phyloP scores from a whole-genome alignment of 2,329 filamentous ascomycete genomes.

The Chrysoporthe puriensis region DNA sequence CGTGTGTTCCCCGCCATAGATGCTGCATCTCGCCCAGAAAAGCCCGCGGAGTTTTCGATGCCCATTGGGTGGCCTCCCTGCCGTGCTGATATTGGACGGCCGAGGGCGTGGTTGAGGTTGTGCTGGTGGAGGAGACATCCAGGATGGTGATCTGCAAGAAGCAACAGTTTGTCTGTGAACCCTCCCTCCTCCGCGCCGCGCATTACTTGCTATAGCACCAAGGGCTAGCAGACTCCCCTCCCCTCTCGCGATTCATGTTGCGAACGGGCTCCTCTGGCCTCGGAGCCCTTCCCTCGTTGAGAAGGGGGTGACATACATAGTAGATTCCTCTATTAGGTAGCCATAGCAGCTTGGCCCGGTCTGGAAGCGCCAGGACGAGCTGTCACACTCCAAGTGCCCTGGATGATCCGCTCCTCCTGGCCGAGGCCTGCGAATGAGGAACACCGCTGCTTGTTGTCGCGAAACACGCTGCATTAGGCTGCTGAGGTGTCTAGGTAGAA shows the following conservation, averaged over 20 bases:
- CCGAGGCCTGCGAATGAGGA: neutral
- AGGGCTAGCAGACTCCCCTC: neutral
- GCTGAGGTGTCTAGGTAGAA: neutral
- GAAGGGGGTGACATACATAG: neutral
- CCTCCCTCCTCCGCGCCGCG: neutral
- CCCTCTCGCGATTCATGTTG: neutral
- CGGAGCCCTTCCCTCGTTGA: too few species aligned
- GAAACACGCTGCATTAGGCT: conserved; percentile 12
- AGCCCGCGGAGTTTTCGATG: neutral
- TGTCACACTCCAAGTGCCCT: neutral
- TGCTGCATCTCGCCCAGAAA: conserved; percentile 15
- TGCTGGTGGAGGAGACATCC: too few species aligned
- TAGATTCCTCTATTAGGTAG: neutral
- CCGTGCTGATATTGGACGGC: neutral
- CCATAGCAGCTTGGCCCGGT: neutral
- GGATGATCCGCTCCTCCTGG: neutral
- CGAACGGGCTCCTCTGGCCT: neutral
- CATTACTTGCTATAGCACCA: neutral
- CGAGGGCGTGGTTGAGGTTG: too few species aligned
- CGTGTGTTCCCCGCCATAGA: conserved; percentile 18
- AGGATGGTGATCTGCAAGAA: too few species aligned
- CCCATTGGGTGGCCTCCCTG: neutral
- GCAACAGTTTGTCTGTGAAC: neutral
- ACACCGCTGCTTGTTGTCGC: neutral
- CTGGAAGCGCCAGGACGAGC: neutral